phyloP scores from a whole-genome alignment of 1,284 basidiomycete species.

The Tausonia pullulans region DNA sequence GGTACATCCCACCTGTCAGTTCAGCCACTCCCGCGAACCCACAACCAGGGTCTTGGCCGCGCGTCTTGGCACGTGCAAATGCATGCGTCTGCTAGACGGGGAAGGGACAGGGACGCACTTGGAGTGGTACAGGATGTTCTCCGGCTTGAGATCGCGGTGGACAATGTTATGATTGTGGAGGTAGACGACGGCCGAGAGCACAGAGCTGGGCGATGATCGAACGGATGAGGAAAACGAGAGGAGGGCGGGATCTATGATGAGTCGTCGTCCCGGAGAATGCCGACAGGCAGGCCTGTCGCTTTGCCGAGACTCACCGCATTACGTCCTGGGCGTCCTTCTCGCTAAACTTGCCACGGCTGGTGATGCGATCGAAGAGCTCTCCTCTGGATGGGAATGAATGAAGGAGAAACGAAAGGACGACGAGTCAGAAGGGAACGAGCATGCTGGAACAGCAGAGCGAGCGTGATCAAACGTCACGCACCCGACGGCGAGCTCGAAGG shows the following conservation, averaged over 20 bases:
- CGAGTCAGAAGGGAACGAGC: background rate
- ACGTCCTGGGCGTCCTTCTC: slow-evolving; percentile 72
- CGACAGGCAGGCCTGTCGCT: too few species aligned
- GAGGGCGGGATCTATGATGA: background rate
- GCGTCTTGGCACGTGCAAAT: too few species aligned
- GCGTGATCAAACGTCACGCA: slow-evolving; percentile 47
- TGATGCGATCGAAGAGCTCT: slow-evolving; percentile 76
- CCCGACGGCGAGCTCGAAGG: slow-evolving; percentile 80
- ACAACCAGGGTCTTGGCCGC: too few species aligned
- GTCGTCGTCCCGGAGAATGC: too few species aligned
- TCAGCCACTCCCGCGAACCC: too few species aligned
- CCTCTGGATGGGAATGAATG: slow-evolving; percentile 57
- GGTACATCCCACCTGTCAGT: too few species aligned
- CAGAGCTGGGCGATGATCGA: slow-evolving; percentile 41
- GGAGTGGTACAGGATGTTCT: slow-evolving; percentile 70
- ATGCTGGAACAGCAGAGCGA: background rate
- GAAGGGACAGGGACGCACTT: too few species aligned
- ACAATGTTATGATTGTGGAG: slow-evolving; percentile 80
- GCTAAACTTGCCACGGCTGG: slow-evolving; percentile 73
- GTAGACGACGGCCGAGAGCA: slow-evolving; percentile 68
- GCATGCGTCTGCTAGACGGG: too few species aligned
- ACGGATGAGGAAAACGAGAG: background rate
- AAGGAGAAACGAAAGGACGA: slow-evolving; percentile 52
- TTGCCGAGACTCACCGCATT: slow-evolving; percentile 42
- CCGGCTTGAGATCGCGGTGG: slow-evolving; percentile 87